Percentiles rank a stretch among this genome's conserved stretches.
Evolutionary conservation across 1,139 yeast species (phyloP).

Genomic region (Spathaspora jeffriesii): DNA sequence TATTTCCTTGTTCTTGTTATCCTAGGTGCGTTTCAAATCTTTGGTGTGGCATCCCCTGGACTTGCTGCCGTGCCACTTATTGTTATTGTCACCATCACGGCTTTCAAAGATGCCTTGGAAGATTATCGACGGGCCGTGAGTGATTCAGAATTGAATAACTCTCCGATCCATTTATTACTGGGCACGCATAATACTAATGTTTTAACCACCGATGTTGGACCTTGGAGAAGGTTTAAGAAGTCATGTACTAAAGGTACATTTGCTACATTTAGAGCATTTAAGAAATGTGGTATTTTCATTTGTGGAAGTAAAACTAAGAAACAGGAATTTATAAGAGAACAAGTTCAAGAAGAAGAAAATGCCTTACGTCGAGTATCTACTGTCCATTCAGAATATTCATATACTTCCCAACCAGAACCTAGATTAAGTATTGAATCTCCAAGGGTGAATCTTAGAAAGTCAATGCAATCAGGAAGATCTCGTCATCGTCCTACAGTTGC

Average conservation of each 20-base stretch:
- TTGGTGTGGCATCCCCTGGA: constrained; percentile 91
- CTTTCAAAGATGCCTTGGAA: constrained; percentile 90
- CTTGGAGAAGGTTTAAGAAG: constrained; percentile 69
- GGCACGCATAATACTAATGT: constrained; percentile 79
- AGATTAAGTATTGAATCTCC: constrained; percentile 14
- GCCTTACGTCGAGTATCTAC: constrained; percentile 42
- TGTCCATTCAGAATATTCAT: constrained; percentile 35
- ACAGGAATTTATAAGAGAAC: constrained; percentile 26
- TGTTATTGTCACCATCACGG: constrained; percentile 87
- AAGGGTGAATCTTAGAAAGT: constrained; percentile 11
- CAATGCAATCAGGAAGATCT: constrained; percentile 11
- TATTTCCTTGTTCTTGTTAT: constrained; percentile 83
- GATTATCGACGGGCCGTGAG: constrained; percentile 82
- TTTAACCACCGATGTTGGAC: constrained; percentile 60
- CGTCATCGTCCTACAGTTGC: constrained; percentile 14
- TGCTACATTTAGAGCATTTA: constrained; percentile 19
- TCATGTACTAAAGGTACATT: constrained; percentile 26
- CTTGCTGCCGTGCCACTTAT: constrained; percentile 92
- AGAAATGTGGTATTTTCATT: constrained; percentile 21
- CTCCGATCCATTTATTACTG: constrained; percentile 72
- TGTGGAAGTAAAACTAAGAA: constrained; percentile 32
- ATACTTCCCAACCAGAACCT: constrained; percentile 14
- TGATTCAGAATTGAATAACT: constrained; percentile 86
- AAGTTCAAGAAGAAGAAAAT: constrained; percentile 26
- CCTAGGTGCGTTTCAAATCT: constrained; percentile 83